Evolutionary conservation across 768 basidiomycete genomes (phyloP).

Genomic region (Roridomyces roridus): DNA sequence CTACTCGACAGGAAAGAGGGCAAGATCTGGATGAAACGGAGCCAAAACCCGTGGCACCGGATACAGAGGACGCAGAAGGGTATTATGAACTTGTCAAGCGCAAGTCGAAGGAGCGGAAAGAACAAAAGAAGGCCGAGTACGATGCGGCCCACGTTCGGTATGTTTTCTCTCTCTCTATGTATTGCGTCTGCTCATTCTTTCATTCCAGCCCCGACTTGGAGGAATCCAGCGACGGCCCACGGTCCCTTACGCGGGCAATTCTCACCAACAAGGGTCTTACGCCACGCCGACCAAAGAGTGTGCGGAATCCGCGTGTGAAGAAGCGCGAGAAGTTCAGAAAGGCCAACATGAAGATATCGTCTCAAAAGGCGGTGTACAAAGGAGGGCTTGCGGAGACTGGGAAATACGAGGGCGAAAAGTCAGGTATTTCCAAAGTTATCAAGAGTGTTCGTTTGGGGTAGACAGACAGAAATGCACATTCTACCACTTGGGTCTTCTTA

Average conservation of each 20-base stretch:
- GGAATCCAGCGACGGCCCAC: conserved; percentile 67
- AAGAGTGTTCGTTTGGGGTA: conserved; percentile 76
- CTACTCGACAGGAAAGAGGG: conserved; percentile 43
- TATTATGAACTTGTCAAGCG: conserved; percentile 93
- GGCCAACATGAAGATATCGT: conserved; percentile 90
- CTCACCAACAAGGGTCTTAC: conserved; percentile 95
- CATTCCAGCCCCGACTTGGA: conserved; percentile 35
- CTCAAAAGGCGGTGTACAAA: conserved; percentile 92
- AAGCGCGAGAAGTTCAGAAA: conserved; percentile 93
- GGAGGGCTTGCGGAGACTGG: conserved; percentile 77
- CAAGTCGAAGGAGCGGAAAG: conserved; percentile 72
- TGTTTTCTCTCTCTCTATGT: conserved; percentile 30
- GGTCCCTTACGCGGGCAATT: conserved; percentile 89
- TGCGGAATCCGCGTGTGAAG: conserved; percentile 97
- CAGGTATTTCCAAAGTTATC: conserved; percentile 90
- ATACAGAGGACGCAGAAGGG: conserved; percentile 62
- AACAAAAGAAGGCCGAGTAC: conserved; percentile 82
- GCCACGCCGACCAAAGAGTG: conserved; percentile 84
- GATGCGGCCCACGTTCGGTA: conserved; percentile 69
- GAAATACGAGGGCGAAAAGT: conserved; percentile 90
- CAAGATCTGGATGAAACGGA: conserved; percentile 70
- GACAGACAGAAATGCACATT: too few relatives aligned
- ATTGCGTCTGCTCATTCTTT: conserved; percentile 8
- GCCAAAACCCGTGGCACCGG: conserved; percentile 44
- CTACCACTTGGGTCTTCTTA: conserved; percentile 78